Percentiles rank a stretch among this genome's conserved stretches.
These are phyloP conservation scores for Blastocystis sp. DNA, from an alignment of 352 stramenopile genomes.

Conservation along the genomic window DNA sequence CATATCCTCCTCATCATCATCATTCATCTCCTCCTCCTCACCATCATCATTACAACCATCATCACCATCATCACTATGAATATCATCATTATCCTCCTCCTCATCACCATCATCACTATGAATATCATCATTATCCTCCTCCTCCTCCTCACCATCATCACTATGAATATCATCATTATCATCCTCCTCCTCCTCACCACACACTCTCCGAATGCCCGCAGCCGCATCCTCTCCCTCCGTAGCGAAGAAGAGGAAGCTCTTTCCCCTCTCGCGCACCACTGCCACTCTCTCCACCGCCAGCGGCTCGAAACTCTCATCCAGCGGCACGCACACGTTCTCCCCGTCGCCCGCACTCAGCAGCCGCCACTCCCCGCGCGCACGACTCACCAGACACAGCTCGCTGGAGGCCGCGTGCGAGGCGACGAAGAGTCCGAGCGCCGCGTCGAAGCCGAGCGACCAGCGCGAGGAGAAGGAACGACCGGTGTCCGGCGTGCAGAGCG, in stretches of 20 bases:
- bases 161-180: no score
- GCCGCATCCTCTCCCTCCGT: background rate
- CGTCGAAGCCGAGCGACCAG: background rate
- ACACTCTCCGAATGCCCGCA: background rate
- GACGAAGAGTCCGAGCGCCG: background rate
- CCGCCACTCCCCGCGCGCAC: background rate
- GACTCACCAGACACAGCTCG: background rate
- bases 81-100: no score
- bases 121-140: no score
- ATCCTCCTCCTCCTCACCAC: no score
- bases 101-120: no score
- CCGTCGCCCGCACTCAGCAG: background rate
- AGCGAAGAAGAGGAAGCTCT: no score
- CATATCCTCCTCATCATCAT: background rate
- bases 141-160: no score
- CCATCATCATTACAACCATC: no score
- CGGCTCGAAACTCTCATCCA: no score
- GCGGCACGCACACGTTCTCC: background rate
- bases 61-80: no score
- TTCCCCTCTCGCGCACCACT: no score
- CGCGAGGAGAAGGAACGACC: background rate
- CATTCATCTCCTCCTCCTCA: background rate
- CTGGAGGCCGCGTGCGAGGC: background rate
- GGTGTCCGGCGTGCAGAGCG: background rate
- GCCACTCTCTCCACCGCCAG: no score